Base-by-base conservation (phyloP, 306 rosid genomes). In the Hippophae gyantsensis region DNA sequence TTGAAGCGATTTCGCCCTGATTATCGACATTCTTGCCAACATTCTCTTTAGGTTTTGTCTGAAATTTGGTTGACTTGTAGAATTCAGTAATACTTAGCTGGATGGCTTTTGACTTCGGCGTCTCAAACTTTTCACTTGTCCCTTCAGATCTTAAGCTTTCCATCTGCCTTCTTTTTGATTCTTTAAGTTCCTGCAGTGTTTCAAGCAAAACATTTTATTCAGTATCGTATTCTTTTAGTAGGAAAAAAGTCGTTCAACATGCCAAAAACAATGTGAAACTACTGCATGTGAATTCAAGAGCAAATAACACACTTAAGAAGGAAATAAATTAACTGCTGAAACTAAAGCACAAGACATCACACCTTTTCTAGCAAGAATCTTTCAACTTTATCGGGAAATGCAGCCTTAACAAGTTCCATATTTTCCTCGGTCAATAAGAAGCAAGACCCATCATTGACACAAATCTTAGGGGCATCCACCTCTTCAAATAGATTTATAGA, bases 381-480 rank as follows among this genome's bases (percentile, higher is more conserved):
- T 63, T 79, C 62, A 49, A 81, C 87, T 54, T 83, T 72, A 61
- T 55, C 76, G 0, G 93, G 98, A 68, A 79, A 92, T 58, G 96
- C 98, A 67, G 93, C 82, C 2, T 44, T 78, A 57, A 92, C 84
- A 45, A 92, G 93, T 40, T 85, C 88, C 79, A 69, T 73, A 66
- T 85, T 87, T 77, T 92, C 98, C 64, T 92, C 96, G 1, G 96
- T 92, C 77, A 87, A 62, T 68, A 92, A 63, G 71, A 87, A 78
- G 72, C 54, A 69, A 72, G 76, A 69, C 10, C 87, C 95, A 8
- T 73, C 79, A 23, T 73, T 78, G 65, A 60, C 68, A 18, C 42
- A 67, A 77, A 72, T 68, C 70, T 51, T 68, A 0, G 93, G 84
- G 12, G 38, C 73, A 73, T 86, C 83, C 32, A 74, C 48, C 50